Evolutionary conservation across 2,329 filamentous ascomycete genomes (phyloP).

Genomic region (Botrytis deweyae): DNA sequence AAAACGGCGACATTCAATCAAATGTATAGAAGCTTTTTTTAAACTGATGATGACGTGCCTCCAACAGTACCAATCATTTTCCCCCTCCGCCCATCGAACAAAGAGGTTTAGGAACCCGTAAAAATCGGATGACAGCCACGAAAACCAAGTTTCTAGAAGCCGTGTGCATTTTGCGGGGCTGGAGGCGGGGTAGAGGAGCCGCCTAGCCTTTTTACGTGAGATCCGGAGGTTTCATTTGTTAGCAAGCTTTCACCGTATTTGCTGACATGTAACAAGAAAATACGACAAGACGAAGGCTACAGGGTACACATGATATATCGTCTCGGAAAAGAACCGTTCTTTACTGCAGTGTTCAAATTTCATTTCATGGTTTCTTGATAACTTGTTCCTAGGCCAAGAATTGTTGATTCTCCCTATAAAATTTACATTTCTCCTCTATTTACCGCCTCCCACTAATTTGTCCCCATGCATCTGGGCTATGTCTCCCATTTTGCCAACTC

Average conservation of each 20-base stretch:
- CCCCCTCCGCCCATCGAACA: not conserved
- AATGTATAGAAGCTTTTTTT: not conserved
- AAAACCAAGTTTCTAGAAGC: slow-evolving; percentile 14
- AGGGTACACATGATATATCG: not conserved
- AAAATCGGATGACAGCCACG: not conserved
- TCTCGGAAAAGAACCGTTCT: not conserved
- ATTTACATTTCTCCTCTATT: not conserved
- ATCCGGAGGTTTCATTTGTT: not conserved
- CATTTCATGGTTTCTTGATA: not conserved
- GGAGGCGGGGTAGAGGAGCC: slow-evolving; percentile 14
- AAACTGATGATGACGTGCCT: not conserved
- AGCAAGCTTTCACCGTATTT: slow-evolving; percentile 1
- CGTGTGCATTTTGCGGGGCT: slow-evolving; percentile 9
- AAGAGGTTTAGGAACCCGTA: not conserved
- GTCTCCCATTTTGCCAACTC: slow-evolving; percentile 65
- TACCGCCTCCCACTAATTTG: slow-evolving; percentile 49
- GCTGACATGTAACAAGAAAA: not conserved
- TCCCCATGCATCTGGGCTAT: slow-evolving; percentile 78
- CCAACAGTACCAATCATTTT: not conserved
- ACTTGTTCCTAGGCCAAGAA: slow-evolving; percentile 16
- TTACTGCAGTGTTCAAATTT: not conserved
- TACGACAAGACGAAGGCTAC: not conserved
- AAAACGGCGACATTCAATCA: not conserved
- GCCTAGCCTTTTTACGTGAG: not conserved
- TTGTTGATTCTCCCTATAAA: slow-evolving; percentile 3